These are phyloP conservation scores for Pseudozyma flocculosa DNA, from an alignment of 1,284 basidiomycete genomes.

Conservation along the genomic window DNA sequence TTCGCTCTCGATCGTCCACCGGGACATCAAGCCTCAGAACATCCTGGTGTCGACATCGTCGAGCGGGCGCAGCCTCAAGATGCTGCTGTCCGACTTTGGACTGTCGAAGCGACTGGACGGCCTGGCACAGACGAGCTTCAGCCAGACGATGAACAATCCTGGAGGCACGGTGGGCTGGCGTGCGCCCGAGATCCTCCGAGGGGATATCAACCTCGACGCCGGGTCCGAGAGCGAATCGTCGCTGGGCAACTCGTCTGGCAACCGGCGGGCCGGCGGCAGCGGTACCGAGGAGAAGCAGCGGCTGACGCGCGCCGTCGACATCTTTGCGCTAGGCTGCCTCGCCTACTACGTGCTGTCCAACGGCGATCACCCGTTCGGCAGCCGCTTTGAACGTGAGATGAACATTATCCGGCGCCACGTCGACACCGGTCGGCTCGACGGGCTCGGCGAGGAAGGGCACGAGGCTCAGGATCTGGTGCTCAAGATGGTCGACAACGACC, in stretches of 20 bases:
- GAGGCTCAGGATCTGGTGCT: constrained; percentile 54
- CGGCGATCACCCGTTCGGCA: constrained; percentile 55
- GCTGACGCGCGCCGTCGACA: constrained; percentile 53
- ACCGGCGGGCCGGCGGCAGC: constrained; percentile 4
- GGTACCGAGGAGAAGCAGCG: constrained; percentile 34
- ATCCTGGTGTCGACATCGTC: constrained; percentile 69
- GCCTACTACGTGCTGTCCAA: constrained; percentile 55
- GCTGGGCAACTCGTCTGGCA: constrained; percentile 19
- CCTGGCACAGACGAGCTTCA: constrained; percentile 52
- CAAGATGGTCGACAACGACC: constrained; percentile 44
- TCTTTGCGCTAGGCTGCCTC: constrained; percentile 56
- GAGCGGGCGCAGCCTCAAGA: constrained; percentile 46
- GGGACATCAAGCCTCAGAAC: constrained; percentile 98
- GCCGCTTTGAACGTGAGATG: constrained; percentile 55
- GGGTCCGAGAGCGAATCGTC: constrained; percentile 37
- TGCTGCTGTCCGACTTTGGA: constrained; percentile 57
- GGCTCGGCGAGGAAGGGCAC: constrained; percentile 49
- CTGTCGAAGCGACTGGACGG: constrained; percentile 55
- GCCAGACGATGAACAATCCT: constrained; percentile 55
- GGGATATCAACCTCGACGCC: constrained; percentile 44
- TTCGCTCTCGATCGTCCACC: constrained; percentile 90
- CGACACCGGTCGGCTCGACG: constrained; percentile 43
- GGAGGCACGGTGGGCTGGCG: constrained; percentile 57
- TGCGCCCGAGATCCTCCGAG: constrained; percentile 54
- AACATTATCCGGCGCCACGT: constrained; percentile 48